Base-by-base conservation (phyloP, 108 stramenopile species). In the Cyclotella choctawhatcheeana region DNA sequence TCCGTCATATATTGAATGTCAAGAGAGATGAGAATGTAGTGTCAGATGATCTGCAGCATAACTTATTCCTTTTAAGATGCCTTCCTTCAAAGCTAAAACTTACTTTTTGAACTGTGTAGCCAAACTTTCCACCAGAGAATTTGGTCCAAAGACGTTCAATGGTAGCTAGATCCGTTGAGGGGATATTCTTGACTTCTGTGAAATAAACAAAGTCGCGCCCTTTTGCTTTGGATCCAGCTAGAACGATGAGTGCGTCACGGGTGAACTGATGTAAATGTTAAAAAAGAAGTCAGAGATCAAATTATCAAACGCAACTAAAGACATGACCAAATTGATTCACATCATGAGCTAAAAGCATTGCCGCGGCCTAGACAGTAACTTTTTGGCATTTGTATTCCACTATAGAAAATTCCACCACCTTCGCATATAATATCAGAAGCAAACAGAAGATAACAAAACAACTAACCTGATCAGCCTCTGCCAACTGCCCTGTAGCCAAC, bases 151-250 rank as follows among this genome's bases (percentile, higher is more conserved):
- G 84, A 50, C 92, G 82, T 80, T 98, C 98, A 30, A 98, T 97
- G 12, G 98, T 97, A 10, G 95, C 97, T 32, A 98, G 66, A 73
- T 97, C 98, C 17, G 86, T 94, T 47, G 70, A 82, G 7, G 93
- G 95, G 48, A 98, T 97, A 48, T 84, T 74, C 77, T 97, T 95
- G 7, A 97, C 98, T 80, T 98, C 97, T 12, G 98, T 98, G 74
- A 92, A 98, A 79, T 98, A 98, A 24, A 98, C 98, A 79, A 96
- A 98, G 63, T 89, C 85, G n/a, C 97, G 86, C 33, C 93, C 94
- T 64, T 85, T 86, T 14, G 71, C 94, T 53, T 93, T 91, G 51
- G 88, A 85, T 30, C 97, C 97, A 25, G 96, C 92, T 35, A 97
- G 83, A 31, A 67, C 82, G 55, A 98, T 97, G 43, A 98, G 82